Evolutionary conservation across 345 rosid species (phyloP).

Genomic region (Cardamine occulta): DNA sequence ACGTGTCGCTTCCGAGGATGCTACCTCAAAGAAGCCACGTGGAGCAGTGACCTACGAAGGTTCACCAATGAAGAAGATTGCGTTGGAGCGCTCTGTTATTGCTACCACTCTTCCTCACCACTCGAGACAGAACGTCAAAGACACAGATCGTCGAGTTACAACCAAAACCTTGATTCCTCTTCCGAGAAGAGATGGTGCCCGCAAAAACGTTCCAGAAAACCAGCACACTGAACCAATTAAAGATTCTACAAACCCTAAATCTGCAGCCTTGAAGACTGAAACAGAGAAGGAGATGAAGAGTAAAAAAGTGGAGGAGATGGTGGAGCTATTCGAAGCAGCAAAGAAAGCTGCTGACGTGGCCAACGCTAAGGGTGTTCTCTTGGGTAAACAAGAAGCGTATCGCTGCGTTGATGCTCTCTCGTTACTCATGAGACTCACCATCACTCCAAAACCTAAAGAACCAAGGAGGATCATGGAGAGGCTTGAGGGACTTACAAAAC

Average conservation of each 20-base stretch:
- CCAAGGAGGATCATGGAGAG: conserved; percentile 23
- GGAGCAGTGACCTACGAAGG: neutral
- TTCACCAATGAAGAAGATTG: neutral
- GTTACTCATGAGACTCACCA: neutral
- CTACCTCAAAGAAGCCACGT: neutral
- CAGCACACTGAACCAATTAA: neutral
- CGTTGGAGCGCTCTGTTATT: neutral
- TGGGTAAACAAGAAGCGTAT: neutral
- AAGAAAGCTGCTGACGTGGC: conserved; percentile 33
- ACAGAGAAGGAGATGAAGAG: no score
- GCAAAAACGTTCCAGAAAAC: neutral
- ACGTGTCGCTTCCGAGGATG: neutral
- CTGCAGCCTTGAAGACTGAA: neutral
- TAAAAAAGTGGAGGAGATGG: neutral
- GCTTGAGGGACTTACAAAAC: conserved; percentile 27
- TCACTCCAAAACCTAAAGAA: neutral
- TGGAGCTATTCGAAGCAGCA: conserved; percentile 26
- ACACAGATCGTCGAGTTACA: neutral
- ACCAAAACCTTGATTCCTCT: neutral
- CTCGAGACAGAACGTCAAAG: neutral
- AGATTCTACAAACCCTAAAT: neutral
- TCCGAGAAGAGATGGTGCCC: neutral
- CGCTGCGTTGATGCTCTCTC: conserved; percentile 19
- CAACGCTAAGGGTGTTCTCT: conserved; percentile 17
- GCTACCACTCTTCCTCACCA: neutral